Evolutionary conservation across 371 early-diverging fungal genomes (phyloP), one percentile per base, ranked within the genome.

Genomic region (Parasitella parasitica): DNA sequence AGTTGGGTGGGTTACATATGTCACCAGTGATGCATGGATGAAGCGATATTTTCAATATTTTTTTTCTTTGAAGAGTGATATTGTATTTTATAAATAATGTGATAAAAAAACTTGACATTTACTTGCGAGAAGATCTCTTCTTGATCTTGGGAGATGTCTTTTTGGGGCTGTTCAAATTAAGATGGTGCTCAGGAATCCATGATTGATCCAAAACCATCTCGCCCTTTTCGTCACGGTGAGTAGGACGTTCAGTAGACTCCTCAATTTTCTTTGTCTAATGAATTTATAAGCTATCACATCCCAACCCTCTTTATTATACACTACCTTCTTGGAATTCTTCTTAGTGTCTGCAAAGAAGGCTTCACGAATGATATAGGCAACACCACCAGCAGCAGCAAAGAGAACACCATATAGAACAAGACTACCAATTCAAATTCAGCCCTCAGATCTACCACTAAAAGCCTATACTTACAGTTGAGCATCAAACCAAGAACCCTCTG

Each of bases 221-320:
- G 49, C 80, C 80, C 71, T 73, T 73, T 57, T 77, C 80, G 61
- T 80, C 76, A 69, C 80, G 80, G n/a, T 80, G 80, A 41, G 76
- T 63, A 53, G 76, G 71, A 48, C 69, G 72, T 24, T 64, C 73
- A 64, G 58, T 59, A 15, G 58, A 38, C 48, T 72, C 77, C 28
- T 61, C 63, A 24, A 52, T 61, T 64, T 74, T 75, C 69, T 75
- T 75, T 28, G 65, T 37, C 76, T 71, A 60, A 4, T 49, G 3
- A 41, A 55, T 24, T 52, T 39, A 26, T 37, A 46, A 36, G 26
- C 18, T 20, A 22, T 43, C 18, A 4, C 6, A 20, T 16, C 4
- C 16, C 27, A 54, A 13, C 1, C 6, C 16, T 28, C 22, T 6
- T 41, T 24, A 8, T n/a, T 41, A 13, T 13, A 9, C 22, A 18